Conservation (phyloP, 1,284 basidiomycete genomes). For the Sporisorium graminicola region DNA sequence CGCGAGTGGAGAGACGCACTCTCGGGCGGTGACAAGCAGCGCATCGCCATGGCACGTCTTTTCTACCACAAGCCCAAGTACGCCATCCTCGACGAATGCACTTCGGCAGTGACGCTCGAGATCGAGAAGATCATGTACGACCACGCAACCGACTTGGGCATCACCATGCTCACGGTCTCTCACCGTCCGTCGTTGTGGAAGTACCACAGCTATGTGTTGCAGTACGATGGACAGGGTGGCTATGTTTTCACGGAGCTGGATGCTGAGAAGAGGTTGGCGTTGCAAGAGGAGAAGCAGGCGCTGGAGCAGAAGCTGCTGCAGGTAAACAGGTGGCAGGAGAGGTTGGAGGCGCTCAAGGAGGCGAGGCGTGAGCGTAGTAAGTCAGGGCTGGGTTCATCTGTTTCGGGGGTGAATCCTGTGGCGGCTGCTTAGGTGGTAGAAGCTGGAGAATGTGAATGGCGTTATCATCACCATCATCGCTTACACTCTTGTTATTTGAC, state of each 20-base stretch:
- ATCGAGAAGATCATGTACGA: constrained; percentile 97
- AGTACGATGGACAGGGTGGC: constrained; percentile 73
- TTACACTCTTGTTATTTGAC: not conserved
- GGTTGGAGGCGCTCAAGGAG: constrained; percentile 79
- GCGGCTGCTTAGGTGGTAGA: constrained; percentile 17
- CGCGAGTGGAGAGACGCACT: constrained; percentile 94
- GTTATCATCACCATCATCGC: not conserved
- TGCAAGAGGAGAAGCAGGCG: constrained; percentile 87
- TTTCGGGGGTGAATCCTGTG: constrained; percentile 21
- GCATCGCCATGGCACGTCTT: constrained; percentile 95
- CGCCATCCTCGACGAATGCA: constrained; percentile 96
- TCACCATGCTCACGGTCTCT: constrained; percentile 70
- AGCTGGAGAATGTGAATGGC: not conserved
- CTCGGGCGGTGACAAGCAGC: constrained; percentile 79
- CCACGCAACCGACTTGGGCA: constrained; percentile 77
- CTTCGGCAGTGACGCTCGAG: constrained; percentile 90
- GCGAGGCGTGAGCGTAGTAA: constrained; percentile 43
- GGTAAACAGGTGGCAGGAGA: constrained; percentile 83
- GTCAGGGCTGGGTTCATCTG: constrained; percentile 18
- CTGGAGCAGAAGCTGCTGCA: constrained; percentile 69
- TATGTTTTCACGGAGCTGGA: constrained; percentile 86
- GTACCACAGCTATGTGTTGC: constrained; percentile 89
- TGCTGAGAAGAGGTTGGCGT: constrained; percentile 86
- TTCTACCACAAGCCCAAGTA: constrained; percentile 98
- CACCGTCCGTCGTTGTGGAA: constrained; percentile 87